A percentile compares a stretch with the other conserved stretches of the same genome.
Evolutionary conservation across 495 filamentous ascomycete genomes (phyloP).

Genomic region (Podospora pseudocomata): DNA sequence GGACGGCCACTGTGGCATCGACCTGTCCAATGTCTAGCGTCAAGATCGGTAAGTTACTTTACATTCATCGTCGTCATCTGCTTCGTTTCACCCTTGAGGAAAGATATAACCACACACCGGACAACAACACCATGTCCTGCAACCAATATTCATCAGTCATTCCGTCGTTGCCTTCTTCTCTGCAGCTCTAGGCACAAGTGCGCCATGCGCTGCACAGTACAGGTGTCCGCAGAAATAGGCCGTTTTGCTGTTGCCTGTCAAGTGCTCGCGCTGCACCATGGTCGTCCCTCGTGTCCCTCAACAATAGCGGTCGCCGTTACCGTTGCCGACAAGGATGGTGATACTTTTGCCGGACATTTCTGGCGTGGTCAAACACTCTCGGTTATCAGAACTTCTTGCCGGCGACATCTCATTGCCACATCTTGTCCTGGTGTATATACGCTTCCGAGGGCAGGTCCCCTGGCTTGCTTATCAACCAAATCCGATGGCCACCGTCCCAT

Average conservation of each 20-base stretch:
- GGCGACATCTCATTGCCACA: neutral
- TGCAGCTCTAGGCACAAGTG: neutral
- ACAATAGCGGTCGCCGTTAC: neutral
- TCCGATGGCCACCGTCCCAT: slow-evolving; percentile 5
- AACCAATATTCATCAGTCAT: neutral
- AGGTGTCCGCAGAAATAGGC: neutral
- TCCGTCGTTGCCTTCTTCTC: neutral
- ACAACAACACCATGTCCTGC: no score
- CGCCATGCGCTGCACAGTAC: neutral
- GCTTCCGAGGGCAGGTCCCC: slow-evolving; percentile 3
- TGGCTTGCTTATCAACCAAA: slow-evolving; percentile 14
- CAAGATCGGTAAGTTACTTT: slow-evolving; percentile 3
- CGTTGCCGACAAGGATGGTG: neutral
- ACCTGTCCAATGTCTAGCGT: slow-evolving; percentile 7
- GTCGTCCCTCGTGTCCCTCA: neutral
- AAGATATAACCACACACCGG: neutral
- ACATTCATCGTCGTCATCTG: neutral
- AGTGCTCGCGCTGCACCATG: neutral
- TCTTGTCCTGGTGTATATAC: slow-evolving; percentile 8
- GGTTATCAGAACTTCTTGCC: no score
- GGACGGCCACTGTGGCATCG: slow-evolving; percentile 2
- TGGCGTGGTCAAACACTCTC: neutral
- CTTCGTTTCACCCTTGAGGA: neutral
- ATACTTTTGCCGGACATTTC: neutral
- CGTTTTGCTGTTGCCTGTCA: neutral